A percentile compares a stretch with the other conserved stretches of the same genome.
These are phyloP conservation scores for Daldinia caldariorum DNA, from an alignment of 495 filamentous ascomycete species.

Conservation along the genomic window DNA sequence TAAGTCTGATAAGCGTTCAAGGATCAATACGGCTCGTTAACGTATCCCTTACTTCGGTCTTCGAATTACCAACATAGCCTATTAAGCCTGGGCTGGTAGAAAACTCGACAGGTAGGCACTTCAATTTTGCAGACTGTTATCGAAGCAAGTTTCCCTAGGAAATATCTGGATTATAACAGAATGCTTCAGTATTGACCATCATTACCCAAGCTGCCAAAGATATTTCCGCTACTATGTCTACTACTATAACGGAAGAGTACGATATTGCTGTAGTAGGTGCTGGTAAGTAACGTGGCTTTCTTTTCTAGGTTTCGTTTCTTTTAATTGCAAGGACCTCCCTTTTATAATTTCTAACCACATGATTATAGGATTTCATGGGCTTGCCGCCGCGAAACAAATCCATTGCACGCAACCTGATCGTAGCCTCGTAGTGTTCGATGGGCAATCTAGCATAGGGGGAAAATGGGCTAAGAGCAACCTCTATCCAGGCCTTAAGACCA, in stretches of 20 bases:
- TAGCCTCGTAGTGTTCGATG: slow-evolving; percentile 13
- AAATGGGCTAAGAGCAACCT: not conserved
- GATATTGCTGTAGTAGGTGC: slow-evolving; percentile 26
- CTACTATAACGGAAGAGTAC: slow-evolving; percentile 1
- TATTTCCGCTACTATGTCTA: not conserved
- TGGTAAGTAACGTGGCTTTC: slow-evolving; percentile 9
- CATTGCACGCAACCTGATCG: slow-evolving; percentile 16
- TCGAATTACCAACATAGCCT: no score
- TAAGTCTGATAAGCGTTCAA: no score
- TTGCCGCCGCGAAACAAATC: slow-evolving; percentile 28
- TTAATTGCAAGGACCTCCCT: not conserved
- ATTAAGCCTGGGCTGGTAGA: no score
- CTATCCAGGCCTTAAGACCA: slow-evolving; percentile 65
- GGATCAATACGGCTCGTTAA: no score
- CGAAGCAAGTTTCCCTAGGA: no score
- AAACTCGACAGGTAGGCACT: no score
- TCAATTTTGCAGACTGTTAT: no score
- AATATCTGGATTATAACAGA: no score
- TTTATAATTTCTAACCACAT: no score
- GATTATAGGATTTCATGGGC: slow-evolving; percentile 17
- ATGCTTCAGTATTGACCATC: no score
- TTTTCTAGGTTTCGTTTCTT: not conserved
- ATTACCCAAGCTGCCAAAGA: not conserved
- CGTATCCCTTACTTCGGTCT: no score
- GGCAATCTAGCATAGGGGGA: not conserved